phyloP scores from a whole-genome alignment of 441 rosid genomes.

The Cnidoscolus chayamansa region DNA sequence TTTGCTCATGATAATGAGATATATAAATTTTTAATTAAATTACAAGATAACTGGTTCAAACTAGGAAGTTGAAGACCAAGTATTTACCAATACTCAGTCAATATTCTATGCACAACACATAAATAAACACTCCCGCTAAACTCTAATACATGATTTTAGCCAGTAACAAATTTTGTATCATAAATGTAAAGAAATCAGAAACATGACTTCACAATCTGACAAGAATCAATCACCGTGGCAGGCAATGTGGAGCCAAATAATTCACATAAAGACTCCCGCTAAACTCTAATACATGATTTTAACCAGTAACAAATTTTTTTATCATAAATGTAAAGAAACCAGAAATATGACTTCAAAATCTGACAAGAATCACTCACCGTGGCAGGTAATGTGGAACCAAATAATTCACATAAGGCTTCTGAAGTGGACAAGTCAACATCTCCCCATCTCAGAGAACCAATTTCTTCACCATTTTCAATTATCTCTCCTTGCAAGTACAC shows the following conservation, averaged over 20 bases:
- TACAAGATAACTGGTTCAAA: neutral
- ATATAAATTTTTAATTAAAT: neutral
- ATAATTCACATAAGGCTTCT: constrained; percentile 57
- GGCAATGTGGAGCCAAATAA: constrained; percentile 77
- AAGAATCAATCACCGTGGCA: constrained; percentile 59
- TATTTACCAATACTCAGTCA: no score
- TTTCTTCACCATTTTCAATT: constrained; percentile 57
- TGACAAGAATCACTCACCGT: constrained; percentile 54
- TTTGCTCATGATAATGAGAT: neutral
- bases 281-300: neutral
- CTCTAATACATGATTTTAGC: neutral
- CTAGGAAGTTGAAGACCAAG: neutral
- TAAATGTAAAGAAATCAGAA: constrained; percentile 12
- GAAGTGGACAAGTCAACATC: constrained; percentile 66
- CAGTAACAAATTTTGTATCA: constrained; percentile 1
- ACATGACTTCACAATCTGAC: neutral
- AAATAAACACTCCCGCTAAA: neutral
- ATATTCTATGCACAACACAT: neutral
- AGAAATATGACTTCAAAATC: constrained; percentile 5
- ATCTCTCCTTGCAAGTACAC: constrained; percentile 85
- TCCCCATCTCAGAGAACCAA: constrained; percentile 64
- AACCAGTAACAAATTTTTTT: neutral
- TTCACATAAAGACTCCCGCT: constrained; percentile 58
- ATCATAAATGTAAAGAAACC: constrained; percentile 9
- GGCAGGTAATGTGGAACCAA: constrained; percentile 72